These are phyloP conservation scores for Climacium dendroides DNA, from an alignment of 225 moss, liverwort and hornwort species.

Conservation along the genomic window DNA sequence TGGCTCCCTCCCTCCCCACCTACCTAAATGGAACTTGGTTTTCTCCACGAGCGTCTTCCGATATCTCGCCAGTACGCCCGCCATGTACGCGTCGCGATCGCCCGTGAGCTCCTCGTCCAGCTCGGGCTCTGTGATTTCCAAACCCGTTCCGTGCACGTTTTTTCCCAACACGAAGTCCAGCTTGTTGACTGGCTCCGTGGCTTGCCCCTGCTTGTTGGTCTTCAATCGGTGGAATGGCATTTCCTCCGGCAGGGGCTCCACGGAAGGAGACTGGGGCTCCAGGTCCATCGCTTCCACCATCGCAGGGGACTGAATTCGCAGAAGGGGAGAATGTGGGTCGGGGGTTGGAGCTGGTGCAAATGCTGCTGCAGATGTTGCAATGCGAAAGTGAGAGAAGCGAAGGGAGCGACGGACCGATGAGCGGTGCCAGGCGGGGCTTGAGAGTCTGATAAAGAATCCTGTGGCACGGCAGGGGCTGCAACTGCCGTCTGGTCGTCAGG, in stretches of 20 bases:
- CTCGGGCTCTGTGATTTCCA: slow-evolving; percentile 73
- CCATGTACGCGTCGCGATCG: slow-evolving; percentile 83
- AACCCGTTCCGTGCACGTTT: slow-evolving; percentile 54
- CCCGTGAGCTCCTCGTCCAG: slow-evolving; percentile 74
- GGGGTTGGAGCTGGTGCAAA: background rate
- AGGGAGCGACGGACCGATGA: background rate
- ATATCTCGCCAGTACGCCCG: slow-evolving; percentile 59
- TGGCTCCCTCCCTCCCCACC: background rate
- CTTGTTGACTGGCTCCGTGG: background rate
- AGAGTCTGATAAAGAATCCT: background rate
- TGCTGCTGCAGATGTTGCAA: background rate
- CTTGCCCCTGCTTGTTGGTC: background rate
- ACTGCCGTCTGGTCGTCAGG: background rate
- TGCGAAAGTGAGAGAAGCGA: background rate
- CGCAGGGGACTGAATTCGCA: background rate
- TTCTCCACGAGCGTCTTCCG: slow-evolving; percentile 59
- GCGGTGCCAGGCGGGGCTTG: background rate
- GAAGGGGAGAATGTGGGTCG: background rate
- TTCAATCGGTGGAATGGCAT: background rate
- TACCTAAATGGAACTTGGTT: slow-evolving; percentile 79
- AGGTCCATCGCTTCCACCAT: background rate
- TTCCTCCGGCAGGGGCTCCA: slow-evolving; percentile 11
- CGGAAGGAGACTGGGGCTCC: background rate
- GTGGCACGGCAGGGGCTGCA: background rate
- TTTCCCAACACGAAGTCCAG: slow-evolving; percentile 46